Evolutionary conservation across 2,329 filamentous ascomycete species (phyloP), one percentile per base, ranked within the genome.

Genomic region (Claviceps sp.): DNA sequence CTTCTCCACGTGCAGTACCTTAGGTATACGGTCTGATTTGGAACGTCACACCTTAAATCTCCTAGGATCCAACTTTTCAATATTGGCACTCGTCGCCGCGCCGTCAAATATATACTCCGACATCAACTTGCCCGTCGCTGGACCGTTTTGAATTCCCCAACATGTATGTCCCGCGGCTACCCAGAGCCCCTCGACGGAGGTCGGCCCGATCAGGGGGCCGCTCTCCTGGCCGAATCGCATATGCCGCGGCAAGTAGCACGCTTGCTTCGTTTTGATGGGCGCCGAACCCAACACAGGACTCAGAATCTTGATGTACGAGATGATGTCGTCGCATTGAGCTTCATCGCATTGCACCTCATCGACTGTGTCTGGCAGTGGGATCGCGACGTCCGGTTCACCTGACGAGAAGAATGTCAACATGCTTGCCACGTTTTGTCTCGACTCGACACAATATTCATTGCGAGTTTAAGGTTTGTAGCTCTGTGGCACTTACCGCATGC

Each of bases 71-170:
- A 91, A 64, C 39, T 74, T 77, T 1, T 71, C 71, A 34, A 89
- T 74, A 55, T 82, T 75, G 4, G 85, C 83, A 58, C 85, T 89
- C 61, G 67, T 82, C 1, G 83, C 78, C 54, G 71, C 68, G 0
- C 86, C 86, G 51, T 90, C 86, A 60, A 90, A 81, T 2, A 93
- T 70, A 67, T 86, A 81, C 66, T 91, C 86, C 39, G 85, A 84
- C 72, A 93, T 84, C 40, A 91, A 66, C 68, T 83, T 87, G 4
- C 87, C 87, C 7, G 91, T 97, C 1, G 78, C 93, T 1, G 91
- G 90, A 0, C 83, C 88, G 69, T 98, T 97, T 70, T 97, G 91
- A 22, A 98, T 95, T 0, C 93, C 93, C 93, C 93, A 98, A 70
- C 91, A 97, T 1, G 89, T 95, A 71, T 98, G 93, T 0, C 93